Percentiles rank a stretch among this genome's conserved stretches.
These are phyloP conservation scores for Jamesozyma hellenica DNA, from an alignment of 805 yeast species.

Conservation along the genomic window DNA sequence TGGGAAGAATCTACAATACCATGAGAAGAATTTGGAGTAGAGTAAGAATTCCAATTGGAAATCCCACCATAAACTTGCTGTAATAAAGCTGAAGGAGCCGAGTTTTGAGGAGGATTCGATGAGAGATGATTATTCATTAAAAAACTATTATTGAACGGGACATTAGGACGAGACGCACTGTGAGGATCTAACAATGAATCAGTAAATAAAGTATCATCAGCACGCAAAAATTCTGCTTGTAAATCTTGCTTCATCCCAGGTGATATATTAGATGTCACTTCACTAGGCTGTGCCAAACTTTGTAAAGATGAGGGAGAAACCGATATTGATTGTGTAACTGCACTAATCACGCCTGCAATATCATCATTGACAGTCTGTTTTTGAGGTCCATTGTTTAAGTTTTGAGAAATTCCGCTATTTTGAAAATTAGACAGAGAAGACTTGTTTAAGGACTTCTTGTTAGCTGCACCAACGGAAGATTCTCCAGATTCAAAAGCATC, in stretches of 20 bases:
- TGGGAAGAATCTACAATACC: not conserved
- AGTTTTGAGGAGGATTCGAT: not conserved
- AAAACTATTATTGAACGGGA: not conserved
- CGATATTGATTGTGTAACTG: slow-evolving; percentile 17
- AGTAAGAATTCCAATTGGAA: slow-evolving; percentile 3
- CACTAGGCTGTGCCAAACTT: slow-evolving; percentile 7
- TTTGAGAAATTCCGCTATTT: no score
- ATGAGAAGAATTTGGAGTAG: not conserved
- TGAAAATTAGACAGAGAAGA: no score
- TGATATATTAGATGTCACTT: not conserved
- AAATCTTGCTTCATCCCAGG: not conserved
- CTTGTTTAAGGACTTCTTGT: no score
- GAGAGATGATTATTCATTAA: not conserved
- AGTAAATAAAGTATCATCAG: not conserved
- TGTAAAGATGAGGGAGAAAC: slow-evolving; percentile 17
- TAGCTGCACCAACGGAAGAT: no score
- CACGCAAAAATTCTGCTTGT: not conserved
- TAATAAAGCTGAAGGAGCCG: slow-evolving; percentile 1
- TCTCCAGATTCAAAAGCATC: no score
- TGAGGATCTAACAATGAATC: not conserved
- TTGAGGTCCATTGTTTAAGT: no score
- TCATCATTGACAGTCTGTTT: slow-evolving; percentile 16
- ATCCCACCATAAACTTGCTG: not conserved
- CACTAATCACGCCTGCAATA: slow-evolving; percentile 20
- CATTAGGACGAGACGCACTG: not conserved